Evolutionary conservation across 2,329 filamentous ascomycete genomes (phyloP), one percentile per base, ranked within the genome.

Genomic region (Sclerotiophoma versabilis): DNA sequence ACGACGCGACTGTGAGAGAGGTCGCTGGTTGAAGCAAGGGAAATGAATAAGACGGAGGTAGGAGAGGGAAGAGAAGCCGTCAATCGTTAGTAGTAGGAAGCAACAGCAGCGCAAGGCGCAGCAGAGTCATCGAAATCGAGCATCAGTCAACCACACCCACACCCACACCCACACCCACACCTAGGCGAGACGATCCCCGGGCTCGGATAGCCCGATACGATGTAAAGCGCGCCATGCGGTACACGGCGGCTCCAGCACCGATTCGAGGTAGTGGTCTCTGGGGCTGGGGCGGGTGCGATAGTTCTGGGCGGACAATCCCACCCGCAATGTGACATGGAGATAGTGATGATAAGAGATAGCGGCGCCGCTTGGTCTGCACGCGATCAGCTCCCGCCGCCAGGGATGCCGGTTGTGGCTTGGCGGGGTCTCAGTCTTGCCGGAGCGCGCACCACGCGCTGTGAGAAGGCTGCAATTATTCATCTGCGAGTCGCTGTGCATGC

Each of bases 351-450:
- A 26, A 44, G 42, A 46, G 49, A 49, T 60, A 51, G 44, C 54
- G 33, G 39, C 38, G 37, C 30, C 49, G 49, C 43, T 38, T 57
- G 45, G 45, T 54, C 42, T 41, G 45, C 59, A 59, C 59, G 56
- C 57, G 59, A 64, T 49, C 54, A 58, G 34, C 45, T 59, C 48
- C 61, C 61, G 63, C 62, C 63, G 59, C 54, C n/a, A n/a, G n/a
- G n/a, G n/a, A n/a, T n/a, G n/a, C n/a, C n/a, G n/a, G n/a, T 69
- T 60, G 55, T 58, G 63, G 60, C 36, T 66, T 66, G 61, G 58
- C 59, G 11, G 11, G 32, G 30, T 52, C 43, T 49, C 44, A 49
- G 38, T 22, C 25, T 39, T 32, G 29, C 29, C 48, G 25, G 38
- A 29, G 30, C 32, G 10, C 20, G n/a, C 20, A 15, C 37, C 30